These are phyloP conservation scores for Epichloe brachyelytri DNA, from an alignment of 2,329 filamentous ascomycete genomes.

Conservation along the genomic window DNA sequence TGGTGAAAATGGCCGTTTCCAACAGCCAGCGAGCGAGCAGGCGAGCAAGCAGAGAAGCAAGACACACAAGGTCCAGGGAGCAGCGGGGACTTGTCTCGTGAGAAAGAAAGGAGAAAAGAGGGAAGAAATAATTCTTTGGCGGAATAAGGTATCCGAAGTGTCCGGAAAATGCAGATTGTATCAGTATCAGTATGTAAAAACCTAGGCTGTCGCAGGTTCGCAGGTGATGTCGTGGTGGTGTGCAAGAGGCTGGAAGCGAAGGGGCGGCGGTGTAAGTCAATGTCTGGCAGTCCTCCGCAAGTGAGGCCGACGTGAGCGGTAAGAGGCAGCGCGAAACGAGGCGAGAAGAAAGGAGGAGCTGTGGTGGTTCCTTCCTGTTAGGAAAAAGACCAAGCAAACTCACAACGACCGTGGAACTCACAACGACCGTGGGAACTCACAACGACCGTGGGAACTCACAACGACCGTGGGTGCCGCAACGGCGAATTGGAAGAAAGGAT, in stretches of 20 bases:
- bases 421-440: slow-evolving; percentile 2
- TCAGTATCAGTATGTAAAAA: background rate
- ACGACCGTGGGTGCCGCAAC: slow-evolving; percentile 1
- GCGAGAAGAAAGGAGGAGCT: background rate
- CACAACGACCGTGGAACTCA: slow-evolving; percentile 2
- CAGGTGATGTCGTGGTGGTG: background rate
- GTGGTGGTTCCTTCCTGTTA: slow-evolving; percentile 1
- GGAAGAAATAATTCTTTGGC: background rate
- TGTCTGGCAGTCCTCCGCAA: background rate
- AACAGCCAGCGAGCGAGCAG: background rate
- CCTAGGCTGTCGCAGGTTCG: background rate
- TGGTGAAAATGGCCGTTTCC: background rate
- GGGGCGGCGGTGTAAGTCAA: slow-evolving; percentile 7
- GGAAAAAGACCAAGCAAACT: background rate
- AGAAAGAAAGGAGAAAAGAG: background rate
- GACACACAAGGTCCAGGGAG: background rate
- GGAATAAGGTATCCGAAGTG: background rate
- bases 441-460: slow-evolving; percentile 2
- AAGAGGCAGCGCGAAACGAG: background rate
- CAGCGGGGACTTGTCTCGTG: background rate
- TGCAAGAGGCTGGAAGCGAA: background rate
- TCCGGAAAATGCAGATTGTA: background rate
- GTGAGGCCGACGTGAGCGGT: background rate
- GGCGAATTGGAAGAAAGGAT: background rate
- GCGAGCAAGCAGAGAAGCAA: background rate